These are phyloP conservation scores for Mycocentrospora acerina DNA, from an alignment of 2,329 filamentous ascomycete species.

Conservation along the genomic window DNA sequence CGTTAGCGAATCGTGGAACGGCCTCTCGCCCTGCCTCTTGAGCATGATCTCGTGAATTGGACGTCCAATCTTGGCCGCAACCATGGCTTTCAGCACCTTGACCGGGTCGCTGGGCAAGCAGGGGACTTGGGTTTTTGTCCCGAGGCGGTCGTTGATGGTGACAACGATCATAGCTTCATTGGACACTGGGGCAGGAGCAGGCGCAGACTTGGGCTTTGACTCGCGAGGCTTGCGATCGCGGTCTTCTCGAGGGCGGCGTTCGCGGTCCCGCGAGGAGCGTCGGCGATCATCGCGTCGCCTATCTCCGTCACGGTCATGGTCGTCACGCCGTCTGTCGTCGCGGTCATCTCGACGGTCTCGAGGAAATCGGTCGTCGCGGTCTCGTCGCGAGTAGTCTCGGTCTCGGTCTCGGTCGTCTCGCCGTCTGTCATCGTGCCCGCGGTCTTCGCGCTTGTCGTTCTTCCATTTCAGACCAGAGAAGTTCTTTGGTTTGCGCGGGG, in stretches of 20 bases:
- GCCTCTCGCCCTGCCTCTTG: slow-evolving; percentile 86
- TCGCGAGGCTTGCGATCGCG: slow-evolving; percentile 30
- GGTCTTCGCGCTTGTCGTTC: slow-evolving; percentile 35
- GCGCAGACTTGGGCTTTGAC: slow-evolving; percentile 29
- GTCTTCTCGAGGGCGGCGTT: slow-evolving; percentile 5
- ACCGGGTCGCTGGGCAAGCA: slow-evolving; percentile 84
- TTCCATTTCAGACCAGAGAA: slow-evolving; percentile 62
- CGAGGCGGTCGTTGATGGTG: slow-evolving; percentile 89
- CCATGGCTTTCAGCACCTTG: slow-evolving; percentile 85
- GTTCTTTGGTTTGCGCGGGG: slow-evolving; percentile 36
- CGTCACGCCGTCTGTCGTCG: slow-evolving; percentile 6
- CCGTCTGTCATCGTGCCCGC: slow-evolving; percentile 46
- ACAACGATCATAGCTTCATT: slow-evolving; percentile 89
- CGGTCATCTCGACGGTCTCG: slow-evolving; percentile 9
- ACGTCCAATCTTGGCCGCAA: slow-evolving; percentile 83
- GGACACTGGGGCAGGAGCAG: slow-evolving; percentile 21
- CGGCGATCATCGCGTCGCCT: slow-evolving; percentile 12
- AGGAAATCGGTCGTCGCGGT: slow-evolving; percentile 8
- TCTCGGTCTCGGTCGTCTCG: slow-evolving; percentile 44
- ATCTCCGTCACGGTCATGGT: slow-evolving; percentile 4
- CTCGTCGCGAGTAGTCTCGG: slow-evolving; percentile 24
- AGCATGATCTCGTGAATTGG: slow-evolving; percentile 89
- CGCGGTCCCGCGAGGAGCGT: slow-evolving; percentile 6
- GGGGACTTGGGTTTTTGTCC: slow-evolving; percentile 92
- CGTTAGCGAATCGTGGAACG: slow-evolving; percentile 88